A percentile compares a stretch with the other conserved stretches of the same genome.
These are phyloP conservation scores for Colletotrichum sp. DNA, from an alignment of 2,329 filamentous ascomycete genomes.

Conservation along the genomic window DNA sequence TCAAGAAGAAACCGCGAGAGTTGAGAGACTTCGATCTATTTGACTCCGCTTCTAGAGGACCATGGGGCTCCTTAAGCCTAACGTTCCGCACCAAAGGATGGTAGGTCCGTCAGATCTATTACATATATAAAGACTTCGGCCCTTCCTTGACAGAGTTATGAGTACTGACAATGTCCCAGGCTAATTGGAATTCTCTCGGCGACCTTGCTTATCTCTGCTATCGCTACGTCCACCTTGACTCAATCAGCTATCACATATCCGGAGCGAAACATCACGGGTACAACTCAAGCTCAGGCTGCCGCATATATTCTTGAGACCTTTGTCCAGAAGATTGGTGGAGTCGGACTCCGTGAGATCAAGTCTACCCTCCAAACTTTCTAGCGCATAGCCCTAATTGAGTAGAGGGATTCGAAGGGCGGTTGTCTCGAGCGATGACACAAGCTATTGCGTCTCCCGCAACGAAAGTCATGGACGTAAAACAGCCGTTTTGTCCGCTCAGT, in stretches of 20 bases:
- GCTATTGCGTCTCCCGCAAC: neutral
- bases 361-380: neutral
- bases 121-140: too few relatives aligned
- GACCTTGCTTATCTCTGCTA: neutral
- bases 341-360: neutral
- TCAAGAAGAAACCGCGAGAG: conserved; percentile 4
- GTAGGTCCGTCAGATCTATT: neutral
- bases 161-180: too few relatives aligned
- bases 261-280: neutral
- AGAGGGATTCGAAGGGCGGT: neutral
- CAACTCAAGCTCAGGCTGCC: neutral
- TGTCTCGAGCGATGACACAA: neutral
- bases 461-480: neutral
- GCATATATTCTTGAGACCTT: neutral
- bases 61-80: neutral
- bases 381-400: neutral
- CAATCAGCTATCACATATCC: neutral
- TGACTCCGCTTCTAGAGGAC: conserved; percentile 24
- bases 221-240: neutral
- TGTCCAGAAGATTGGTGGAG: too few relatives aligned
- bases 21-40: conserved; percentile 26
- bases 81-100: neutral
- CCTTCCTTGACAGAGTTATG: too few relatives aligned
- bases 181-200: neutral
- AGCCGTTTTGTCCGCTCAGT: neutral